These are phyloP conservation scores for Syzygium oleosum DNA, from an alignment of 345 rosid species.

Conservation along the genomic window DNA sequence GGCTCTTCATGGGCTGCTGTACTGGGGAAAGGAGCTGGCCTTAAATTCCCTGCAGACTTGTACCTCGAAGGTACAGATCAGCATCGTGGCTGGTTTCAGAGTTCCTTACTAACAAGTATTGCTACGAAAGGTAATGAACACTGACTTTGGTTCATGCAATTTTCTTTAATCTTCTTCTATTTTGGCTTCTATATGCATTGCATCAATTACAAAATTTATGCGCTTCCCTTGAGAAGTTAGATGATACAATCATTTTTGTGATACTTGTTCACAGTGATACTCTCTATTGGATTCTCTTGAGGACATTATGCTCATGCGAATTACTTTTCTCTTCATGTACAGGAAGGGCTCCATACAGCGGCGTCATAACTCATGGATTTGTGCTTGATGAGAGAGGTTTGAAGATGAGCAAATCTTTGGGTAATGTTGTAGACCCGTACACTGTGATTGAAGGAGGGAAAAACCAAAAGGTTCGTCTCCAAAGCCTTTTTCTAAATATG, in stretches of 20 bases:
- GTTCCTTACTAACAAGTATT: slow-evolving; percentile 83
- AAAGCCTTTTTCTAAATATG: not conserved
- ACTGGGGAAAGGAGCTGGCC: slow-evolving; percentile 52
- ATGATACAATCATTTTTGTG: not conserved
- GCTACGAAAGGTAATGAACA: slow-evolving; percentile 67
- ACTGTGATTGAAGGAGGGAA: slow-evolving; percentile 79
- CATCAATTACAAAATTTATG: not conserved
- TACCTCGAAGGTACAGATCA: slow-evolving; percentile 98
- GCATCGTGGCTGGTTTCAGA: slow-evolving; percentile 99
- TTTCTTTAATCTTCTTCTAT: not conserved
- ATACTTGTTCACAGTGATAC: not conserved
- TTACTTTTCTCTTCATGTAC: slow-evolving; percentile 1
- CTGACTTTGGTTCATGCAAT: not conserved
- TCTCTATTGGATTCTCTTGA: not conserved
- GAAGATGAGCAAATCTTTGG: slow-evolving; percentile 97
- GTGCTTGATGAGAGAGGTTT: slow-evolving; percentile 94
- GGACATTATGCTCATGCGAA: not conserved
- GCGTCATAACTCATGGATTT: slow-evolving; percentile 93
- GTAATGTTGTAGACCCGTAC: slow-evolving; percentile 88
- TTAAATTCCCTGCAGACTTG: slow-evolving; percentile 75
- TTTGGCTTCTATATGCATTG: not conserved
- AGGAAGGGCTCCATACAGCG: slow-evolving; percentile 81
- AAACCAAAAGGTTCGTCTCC: slow-evolving; percentile 47
- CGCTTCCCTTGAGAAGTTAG: not conserved
- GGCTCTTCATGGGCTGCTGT: slow-evolving; percentile 99